These are phyloP conservation scores for Cladobotryum mycophilum DNA, from an alignment of 2,329 filamentous ascomycete genomes.

Conservation along the genomic window DNA sequence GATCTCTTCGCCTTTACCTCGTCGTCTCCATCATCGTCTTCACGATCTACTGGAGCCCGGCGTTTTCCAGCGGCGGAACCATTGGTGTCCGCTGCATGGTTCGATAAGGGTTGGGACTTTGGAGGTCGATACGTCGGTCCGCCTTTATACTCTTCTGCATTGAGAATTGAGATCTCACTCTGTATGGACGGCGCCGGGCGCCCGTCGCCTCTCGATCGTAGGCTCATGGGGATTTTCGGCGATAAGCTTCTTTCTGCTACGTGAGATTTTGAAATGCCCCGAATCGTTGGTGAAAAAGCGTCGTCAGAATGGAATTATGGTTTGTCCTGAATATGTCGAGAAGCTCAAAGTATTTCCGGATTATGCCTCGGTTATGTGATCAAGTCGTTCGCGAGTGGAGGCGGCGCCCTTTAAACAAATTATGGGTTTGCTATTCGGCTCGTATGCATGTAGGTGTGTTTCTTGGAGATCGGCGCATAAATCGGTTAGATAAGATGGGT, in stretches of 20 bases:
- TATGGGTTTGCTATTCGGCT: too few species aligned
- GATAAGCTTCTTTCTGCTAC: not conserved
- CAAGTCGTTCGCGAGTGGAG: too few species aligned
- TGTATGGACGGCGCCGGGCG: slow-evolving; percentile 7
- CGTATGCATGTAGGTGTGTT: too few species aligned
- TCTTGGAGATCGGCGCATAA: too few species aligned
- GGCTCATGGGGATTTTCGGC: slow-evolving; percentile 1
- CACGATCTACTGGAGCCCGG: slow-evolving; percentile 13
- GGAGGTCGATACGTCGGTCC: not conserved
- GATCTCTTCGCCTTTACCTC: slow-evolving; percentile 51
- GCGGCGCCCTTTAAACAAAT: too few species aligned
- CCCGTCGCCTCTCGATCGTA: slow-evolving; percentile 1
- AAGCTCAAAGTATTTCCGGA: too few species aligned
- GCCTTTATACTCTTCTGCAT: slow-evolving; percentile 9
- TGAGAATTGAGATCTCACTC: slow-evolving; percentile 9
- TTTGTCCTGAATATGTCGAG: too few species aligned
- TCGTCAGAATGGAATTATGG: too few species aligned
- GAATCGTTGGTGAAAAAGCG: too few species aligned
- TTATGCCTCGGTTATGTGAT: too few species aligned
- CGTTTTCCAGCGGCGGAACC: slow-evolving; percentile 18
- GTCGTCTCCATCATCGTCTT: slow-evolving; percentile 27
- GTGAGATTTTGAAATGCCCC: too few species aligned
- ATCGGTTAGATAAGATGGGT: too few species aligned
- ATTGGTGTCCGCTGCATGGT: not conserved
- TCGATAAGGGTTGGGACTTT: not conserved